phyloP scores from a whole-genome alignment of 352 stramenopile genomes.

The Pythium phragmiticola region DNA sequence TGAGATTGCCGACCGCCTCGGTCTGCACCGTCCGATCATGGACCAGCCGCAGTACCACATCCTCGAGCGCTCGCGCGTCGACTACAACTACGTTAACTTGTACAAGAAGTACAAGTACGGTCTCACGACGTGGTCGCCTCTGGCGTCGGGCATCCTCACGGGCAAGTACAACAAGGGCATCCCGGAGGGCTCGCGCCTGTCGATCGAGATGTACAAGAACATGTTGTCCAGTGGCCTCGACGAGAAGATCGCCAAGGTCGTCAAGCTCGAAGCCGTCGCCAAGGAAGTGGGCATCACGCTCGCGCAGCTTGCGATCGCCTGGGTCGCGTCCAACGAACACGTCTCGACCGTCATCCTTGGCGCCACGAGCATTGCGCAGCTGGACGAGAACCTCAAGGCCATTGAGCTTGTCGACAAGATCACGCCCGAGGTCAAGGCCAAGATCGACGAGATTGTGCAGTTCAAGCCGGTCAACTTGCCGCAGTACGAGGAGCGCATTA shows the following conservation, averaged over 20 bases:
- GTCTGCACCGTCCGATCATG: constrained; percentile 33
- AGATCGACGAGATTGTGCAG: background rate
- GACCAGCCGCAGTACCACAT: constrained; percentile 74
- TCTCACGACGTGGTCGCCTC: constrained; percentile 22
- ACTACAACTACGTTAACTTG: constrained; percentile 56
- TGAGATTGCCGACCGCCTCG: constrained; percentile 38
- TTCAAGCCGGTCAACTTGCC: constrained; percentile 36
- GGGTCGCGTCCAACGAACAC: constrained; percentile 46
- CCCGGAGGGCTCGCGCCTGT: constrained; percentile 48
- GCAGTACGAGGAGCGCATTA: constrained; percentile 24
- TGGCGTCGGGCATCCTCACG: constrained; percentile 57
- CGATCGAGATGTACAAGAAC: constrained; percentile 44
- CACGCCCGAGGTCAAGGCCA: constrained; percentile 16
- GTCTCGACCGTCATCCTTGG: constrained; percentile 52
- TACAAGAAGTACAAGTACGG: constrained; percentile 69
- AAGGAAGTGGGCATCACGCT: constrained; percentile 67
- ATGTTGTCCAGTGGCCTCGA: constrained; percentile 47
- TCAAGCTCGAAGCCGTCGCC: constrained; percentile 42
- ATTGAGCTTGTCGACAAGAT: constrained; percentile 37
- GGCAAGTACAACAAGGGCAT: constrained; percentile 58
- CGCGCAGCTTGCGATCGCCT: constrained; percentile 52
- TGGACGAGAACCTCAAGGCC: constrained; percentile 50
- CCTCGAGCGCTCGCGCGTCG: constrained; percentile 52
- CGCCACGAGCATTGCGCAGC: constrained; percentile 44
- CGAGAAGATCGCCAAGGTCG: constrained; percentile 43